Conservation (phyloP, 805 yeast genomes). For the Ogataea nitratoaversa region DNA sequence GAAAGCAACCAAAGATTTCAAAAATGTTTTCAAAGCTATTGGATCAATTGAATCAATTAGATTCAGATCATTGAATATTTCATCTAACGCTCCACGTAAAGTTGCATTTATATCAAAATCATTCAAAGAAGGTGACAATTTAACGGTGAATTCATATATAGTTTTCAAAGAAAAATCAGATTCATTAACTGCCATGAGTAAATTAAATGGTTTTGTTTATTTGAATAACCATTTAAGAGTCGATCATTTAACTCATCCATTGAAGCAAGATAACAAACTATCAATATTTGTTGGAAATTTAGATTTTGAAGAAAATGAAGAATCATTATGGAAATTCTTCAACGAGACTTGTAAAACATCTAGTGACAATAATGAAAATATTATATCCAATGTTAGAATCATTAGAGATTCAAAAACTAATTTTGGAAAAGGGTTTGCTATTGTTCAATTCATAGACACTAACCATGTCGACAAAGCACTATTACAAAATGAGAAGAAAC, state of each 20-base stretch:
- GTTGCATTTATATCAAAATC: slow-evolving; percentile 82
- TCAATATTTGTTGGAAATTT: slow-evolving; percentile 91
- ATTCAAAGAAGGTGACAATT: slow-evolving; percentile 59
- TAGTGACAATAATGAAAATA: slow-evolving; percentile 40
- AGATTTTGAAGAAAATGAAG: slow-evolving; percentile 91
- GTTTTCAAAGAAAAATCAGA: slow-evolving; percentile 60
- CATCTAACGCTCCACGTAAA: slow-evolving; percentile 84
- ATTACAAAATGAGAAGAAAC: slow-evolving; percentile 65
- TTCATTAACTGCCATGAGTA: slow-evolving; percentile 38
- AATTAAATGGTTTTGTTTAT: slow-evolving; percentile 65
- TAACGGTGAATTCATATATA: slow-evolving; percentile 78
- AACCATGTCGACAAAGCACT: slow-evolving; percentile 78
- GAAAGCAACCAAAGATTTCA: slow-evolving; percentile 56
- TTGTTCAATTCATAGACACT: slow-evolving; percentile 79
- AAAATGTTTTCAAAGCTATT: slow-evolving; percentile 48
- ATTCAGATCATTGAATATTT: slow-evolving; percentile 88
- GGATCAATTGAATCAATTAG: slow-evolving; percentile 72
- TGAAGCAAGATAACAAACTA: slow-evolving; percentile 76
- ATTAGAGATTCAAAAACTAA: slow-evolving; percentile 91
- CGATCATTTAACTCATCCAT: slow-evolving; percentile 90
- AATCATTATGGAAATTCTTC: slow-evolving; percentile 81
- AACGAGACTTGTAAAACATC: slow-evolving; percentile 33
- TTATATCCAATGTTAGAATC: slow-evolving; percentile 81
- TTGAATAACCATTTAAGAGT: slow-evolving; percentile 77
- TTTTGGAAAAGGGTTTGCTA: slow-evolving; percentile 95